Conservation (phyloP, 768 basidiomycete species). For the Leccinellum luteum region DNA sequence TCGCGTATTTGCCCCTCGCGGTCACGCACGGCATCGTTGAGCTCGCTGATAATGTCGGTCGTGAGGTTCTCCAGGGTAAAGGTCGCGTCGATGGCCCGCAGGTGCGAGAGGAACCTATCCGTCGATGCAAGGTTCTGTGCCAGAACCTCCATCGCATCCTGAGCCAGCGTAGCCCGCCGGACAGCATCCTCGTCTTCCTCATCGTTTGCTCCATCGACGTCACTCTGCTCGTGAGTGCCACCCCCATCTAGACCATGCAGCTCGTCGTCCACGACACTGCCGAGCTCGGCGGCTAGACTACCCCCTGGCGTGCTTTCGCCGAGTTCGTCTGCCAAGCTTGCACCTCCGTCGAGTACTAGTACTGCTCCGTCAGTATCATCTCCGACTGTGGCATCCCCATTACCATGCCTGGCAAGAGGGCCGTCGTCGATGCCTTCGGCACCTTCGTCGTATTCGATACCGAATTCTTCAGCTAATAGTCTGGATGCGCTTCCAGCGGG, state of each 20-base stretch:
- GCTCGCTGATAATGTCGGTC: slow-evolving; percentile 69
- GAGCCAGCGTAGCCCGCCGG: slow-evolving; percentile 24
- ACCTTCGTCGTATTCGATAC: slow-evolving; percentile 86
- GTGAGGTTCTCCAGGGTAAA: slow-evolving; percentile 63
- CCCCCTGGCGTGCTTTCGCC: slow-evolving; percentile 17
- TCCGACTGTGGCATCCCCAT: slow-evolving; percentile 28
- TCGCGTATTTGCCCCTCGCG: slow-evolving; percentile 82
- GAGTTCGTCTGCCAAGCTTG: slow-evolving; percentile 47
- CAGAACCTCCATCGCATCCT: slow-evolving; percentile 71
- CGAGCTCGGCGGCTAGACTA: slow-evolving; percentile 25
- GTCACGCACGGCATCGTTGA: slow-evolving; percentile 73
- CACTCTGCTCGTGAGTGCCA: slow-evolving; percentile 12
- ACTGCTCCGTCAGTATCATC: slow-evolving; percentile 32
- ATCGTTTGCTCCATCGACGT: slow-evolving; percentile 15
- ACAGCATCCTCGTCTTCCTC: slow-evolving; percentile 29
- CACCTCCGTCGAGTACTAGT: slow-evolving; percentile 16
- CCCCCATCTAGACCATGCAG: slow-evolving; percentile 9
- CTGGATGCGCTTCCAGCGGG: slow-evolving; percentile 68
- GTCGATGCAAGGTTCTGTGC: slow-evolving; percentile 74
- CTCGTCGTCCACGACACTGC: slow-evolving; percentile 21
- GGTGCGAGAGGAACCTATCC: slow-evolving; percentile 69
- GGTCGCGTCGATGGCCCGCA: slow-evolving; percentile 62
- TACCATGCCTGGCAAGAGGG: slow-evolving; percentile 25
- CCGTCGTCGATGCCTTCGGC: slow-evolving; percentile 68
- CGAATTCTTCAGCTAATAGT: slow-evolving; percentile 83